A percentile compares a stretch with the other conserved stretches of the same genome.
Evolutionary conservation across 2,329 filamentous ascomycete species (phyloP).

Genomic region (Penicillium hordei): DNA sequence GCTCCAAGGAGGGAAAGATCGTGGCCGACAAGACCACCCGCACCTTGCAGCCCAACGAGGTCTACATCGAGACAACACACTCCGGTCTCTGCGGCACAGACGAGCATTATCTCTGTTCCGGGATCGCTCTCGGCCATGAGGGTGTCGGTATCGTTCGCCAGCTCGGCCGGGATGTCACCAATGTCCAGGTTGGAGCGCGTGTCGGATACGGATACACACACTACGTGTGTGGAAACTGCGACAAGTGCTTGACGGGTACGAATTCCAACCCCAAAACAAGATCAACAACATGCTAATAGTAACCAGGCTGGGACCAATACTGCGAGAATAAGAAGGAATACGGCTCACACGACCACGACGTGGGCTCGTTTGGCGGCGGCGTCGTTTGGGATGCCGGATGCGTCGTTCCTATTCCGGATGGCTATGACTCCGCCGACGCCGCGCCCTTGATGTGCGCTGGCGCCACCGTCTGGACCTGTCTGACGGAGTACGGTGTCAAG

Average conservation of each 20-base stretch:
- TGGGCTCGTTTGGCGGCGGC: constrained; percentile 35
- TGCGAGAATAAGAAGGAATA: constrained; percentile 37
- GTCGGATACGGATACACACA: constrained; percentile 41
- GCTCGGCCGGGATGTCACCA: constrained; percentile 47
- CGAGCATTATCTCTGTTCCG: constrained; percentile 25
- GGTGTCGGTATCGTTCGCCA: constrained; percentile 54
- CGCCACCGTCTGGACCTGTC: constrained; percentile 52
- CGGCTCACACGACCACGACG: constrained; percentile 32
- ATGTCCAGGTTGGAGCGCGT: constrained; percentile 48
- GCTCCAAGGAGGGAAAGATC: constrained; percentile 27
- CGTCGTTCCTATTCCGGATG: constrained; percentile 40
- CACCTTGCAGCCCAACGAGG: constrained; percentile 23
- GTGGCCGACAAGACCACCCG: constrained; percentile 28
- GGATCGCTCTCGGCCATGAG: constrained; percentile 52
- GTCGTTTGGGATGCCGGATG: constrained; percentile 38
- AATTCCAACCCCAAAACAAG: not conserved
- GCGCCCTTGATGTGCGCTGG: constrained; percentile 42
- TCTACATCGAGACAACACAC: constrained; percentile 29
- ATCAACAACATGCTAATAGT: not conserved
- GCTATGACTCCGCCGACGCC: constrained; percentile 31
- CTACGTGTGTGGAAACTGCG: constrained; percentile 37
- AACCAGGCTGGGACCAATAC: constrained; percentile 33
- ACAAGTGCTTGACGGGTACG: constrained; percentile 34
- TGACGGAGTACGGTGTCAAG: constrained; percentile 60
- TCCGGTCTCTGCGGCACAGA: constrained; percentile 32